A percentile compares a stretch with the other conserved stretches of the same genome.
phyloP scores from a whole-genome alignment of 768 basidiomycete genomes.

The Trametes punicea region DNA sequence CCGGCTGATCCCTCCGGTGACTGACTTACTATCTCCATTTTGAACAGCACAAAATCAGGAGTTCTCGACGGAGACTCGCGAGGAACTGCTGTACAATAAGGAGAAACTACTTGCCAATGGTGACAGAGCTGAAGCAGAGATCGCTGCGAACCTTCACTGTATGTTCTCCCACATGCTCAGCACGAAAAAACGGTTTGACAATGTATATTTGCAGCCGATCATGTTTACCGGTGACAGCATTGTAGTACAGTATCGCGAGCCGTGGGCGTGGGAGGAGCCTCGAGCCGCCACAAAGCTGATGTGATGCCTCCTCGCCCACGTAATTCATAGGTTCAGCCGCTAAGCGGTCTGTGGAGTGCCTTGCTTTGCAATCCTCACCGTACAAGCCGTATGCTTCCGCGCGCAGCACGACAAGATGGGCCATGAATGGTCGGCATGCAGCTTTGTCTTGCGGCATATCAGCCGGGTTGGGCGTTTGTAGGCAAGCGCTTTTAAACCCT shows the following conservation, averaged over 20 bases:
- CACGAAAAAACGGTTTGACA: too few species aligned
- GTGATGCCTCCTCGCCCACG: slow-evolving; percentile 17
- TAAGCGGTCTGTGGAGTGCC: slow-evolving; percentile 1
- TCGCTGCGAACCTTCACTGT: slow-evolving; percentile 91
- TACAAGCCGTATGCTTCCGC: slow-evolving; percentile 11
- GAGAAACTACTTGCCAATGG: slow-evolving; percentile 97
- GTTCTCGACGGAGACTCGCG: slow-evolving; percentile 95
- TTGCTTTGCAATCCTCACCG: slow-evolving; percentile 15
- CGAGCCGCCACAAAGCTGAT: slow-evolving; percentile 24
- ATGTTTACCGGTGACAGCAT: slow-evolving; percentile 70
- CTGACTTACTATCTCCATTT: background rate
- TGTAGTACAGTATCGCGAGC: background rate
- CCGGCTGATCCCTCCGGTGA: background rate
- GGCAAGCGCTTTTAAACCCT: background rate
- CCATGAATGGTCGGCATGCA: slow-evolving; percentile 1
- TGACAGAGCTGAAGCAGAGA: slow-evolving; percentile 94
- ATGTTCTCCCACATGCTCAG: slow-evolving; percentile 17
- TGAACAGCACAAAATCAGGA: slow-evolving; percentile 90
- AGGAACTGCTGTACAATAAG: slow-evolving; percentile 98
- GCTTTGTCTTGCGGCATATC: background rate
- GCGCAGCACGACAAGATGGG: slow-evolving; percentile 9
- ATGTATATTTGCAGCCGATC: slow-evolving; percentile 56
- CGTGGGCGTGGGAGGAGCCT: slow-evolving; percentile 11
- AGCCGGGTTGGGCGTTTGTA: slow-evolving; percentile 3
- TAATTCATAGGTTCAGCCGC: slow-evolving; percentile 7